These are phyloP conservation scores for Leccinum longicurvipes DNA, from an alignment of 768 basidiomycete genomes.

Conservation along the genomic window DNA sequence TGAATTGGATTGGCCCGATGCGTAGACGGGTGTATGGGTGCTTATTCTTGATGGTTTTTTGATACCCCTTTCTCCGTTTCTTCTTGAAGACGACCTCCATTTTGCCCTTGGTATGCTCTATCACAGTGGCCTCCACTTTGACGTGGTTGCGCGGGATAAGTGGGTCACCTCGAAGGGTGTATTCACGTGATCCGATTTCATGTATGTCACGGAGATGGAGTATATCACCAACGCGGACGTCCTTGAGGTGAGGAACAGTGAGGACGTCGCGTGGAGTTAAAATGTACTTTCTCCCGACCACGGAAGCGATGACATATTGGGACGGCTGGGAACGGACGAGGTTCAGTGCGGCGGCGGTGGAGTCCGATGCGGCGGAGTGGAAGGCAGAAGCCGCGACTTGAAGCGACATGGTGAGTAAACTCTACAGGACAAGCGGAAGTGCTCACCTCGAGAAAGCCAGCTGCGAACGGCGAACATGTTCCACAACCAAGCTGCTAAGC, in stretches of 20 bases:
- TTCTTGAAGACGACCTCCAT: conserved; percentile 95
- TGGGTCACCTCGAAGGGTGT: conserved; percentile 80
- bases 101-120: conserved; percentile 94
- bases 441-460: conserved; percentile 26
- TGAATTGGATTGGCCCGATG: conserved; percentile 74
- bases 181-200: conserved; percentile 94
- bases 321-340: conserved; percentile 89
- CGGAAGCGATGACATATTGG: conserved; percentile 86
- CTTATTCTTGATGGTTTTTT: conserved; percentile 90
- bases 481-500: background rate
- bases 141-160: conserved; percentile 63
- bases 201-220: conserved; percentile 82
- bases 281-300: conserved; percentile 86
- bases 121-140: conserved; percentile 81
- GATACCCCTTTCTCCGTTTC: conserved; percentile 97
- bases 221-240: conserved; percentile 81
- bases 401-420: conserved; percentile 4
- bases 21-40: conserved; percentile 94
- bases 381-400: conserved; percentile 26
- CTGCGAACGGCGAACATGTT: conserved; percentile 9
- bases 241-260: conserved; percentile 88
- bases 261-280: conserved; percentile 88
- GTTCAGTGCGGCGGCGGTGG: conserved; percentile 62
- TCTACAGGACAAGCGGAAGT: background rate
- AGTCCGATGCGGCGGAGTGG: conserved; percentile 34